These are phyloP conservation scores for Suillus plorans DNA, from an alignment of 768 basidiomycete species.

Conservation along the genomic window DNA sequence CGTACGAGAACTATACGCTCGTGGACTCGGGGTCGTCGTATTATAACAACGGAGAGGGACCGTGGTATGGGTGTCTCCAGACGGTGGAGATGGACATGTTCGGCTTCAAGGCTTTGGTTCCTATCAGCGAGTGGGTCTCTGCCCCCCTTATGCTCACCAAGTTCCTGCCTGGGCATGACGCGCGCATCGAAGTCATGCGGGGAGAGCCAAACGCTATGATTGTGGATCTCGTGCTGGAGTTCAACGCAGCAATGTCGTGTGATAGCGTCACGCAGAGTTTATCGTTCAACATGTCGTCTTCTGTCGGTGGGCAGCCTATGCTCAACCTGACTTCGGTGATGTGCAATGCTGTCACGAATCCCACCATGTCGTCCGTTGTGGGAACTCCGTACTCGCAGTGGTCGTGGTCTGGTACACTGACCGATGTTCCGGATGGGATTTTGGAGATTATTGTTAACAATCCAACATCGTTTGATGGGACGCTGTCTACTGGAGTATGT, in stretches of 20 bases:
- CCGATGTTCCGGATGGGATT: constrained; percentile 79
- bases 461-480: constrained; percentile 41
- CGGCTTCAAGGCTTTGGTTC: constrained; percentile 83
- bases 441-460: constrained; percentile 69
- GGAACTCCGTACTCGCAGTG: constrained; percentile 61
- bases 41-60: constrained; percentile 54
- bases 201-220: constrained; percentile 50
- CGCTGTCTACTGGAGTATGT: constrained; percentile 54
- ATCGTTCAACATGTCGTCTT: constrained; percentile 67
- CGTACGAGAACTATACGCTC: constrained; percentile 77
- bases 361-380: constrained; percentile 48
- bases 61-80: constrained; percentile 74
- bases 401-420: constrained; percentile 74
- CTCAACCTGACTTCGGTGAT: constrained; percentile 41
- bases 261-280: constrained; percentile 62
- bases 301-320: constrained; percentile 57
- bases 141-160: constrained; percentile 74
- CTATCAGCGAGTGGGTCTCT: constrained; percentile 60
- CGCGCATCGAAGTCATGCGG: constrained; percentile 50
- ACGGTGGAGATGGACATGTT: constrained; percentile 67
- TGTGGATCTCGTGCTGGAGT: constrained; percentile 73
- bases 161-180: constrained; percentile 86
- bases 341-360: constrained; percentile 51
- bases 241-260: constrained; percentile 83
- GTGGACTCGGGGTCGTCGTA: constrained; percentile 64